Evolutionary conservation across 306 rosid genomes (phyloP), one percentile per base, ranked within the genome.

Genomic region (Castanea crenata): DNA sequence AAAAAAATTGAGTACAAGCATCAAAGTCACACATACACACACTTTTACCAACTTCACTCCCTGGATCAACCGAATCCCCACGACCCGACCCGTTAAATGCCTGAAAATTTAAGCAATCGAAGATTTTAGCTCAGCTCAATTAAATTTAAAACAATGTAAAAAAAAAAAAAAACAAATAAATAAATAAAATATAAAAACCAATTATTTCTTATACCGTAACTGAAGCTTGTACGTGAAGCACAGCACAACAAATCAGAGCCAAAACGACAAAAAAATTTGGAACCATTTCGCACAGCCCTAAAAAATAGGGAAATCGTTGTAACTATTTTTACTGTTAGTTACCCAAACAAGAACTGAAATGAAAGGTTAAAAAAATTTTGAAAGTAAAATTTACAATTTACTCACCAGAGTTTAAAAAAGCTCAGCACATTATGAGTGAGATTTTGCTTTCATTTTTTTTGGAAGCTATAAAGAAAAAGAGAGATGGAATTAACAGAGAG

Each of bases 261-360:
- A 62, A 31, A 76, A 67, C 63, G 67, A 84, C 51, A 15, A 79
- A 76, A 74, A 65, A 34, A 70, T n/a, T 69, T 69, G 35, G 67
- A 71, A 49, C 84, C 87, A 80, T 82, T 67, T 63, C 81, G 27
- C 68, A 46, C 76, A 85, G 62, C 82, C 88, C 87, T 83, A 76
- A 56, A 57, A 19, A 71, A 3, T 3, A 49, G 54, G 64, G 8
- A 81, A 75, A 76, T 49, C 54, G 68, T 35, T 35, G 72, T n/a
- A 68, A n/a, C 54, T 8, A 8, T 41, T 41, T 41, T 41, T 41
- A 41, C 46, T 10, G 52, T 65, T 5, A 35, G 20, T 67, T 32
- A 35, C 51, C 52, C 15, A 9, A 4, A 38, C 52, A 38, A 68
- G 72, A 34, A 18, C 52, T 23, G 10, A 6, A 20, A 29, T 18